Base-by-base conservation (phyloP, 2,329 filamentous ascomycete species). In the Cladobotryum protrusum region DNA sequence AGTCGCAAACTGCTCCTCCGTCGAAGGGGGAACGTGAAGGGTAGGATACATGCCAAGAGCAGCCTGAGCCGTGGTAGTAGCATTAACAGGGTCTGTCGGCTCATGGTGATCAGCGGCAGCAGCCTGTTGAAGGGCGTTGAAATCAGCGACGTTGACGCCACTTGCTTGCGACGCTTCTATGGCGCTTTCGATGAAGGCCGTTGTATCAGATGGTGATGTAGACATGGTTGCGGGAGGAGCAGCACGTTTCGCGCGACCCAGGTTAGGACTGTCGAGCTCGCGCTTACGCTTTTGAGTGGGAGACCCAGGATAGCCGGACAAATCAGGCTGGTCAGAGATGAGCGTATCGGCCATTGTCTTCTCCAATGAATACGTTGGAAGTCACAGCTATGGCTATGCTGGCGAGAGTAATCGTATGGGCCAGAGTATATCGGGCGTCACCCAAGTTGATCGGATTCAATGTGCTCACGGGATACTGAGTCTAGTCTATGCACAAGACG, bases 1-100 rank as follows among this genome's bases (percentile, higher is more conserved):
- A n/a, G 73, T 71, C 5, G 77, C 77, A 61, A 82, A 82, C 14
- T 79, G 77, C 65, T 82, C 78, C 58, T 81, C 78, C 0, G 79
- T 82, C 3, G 77, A 70, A 18, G 74, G 71, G 3, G 79, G 78
- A 3, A 82, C 75, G 55, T 82, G 78, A 3, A 82, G 67, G 2
- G 78, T 79, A 5, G 79, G 79, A 59, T 81, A 82, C 72, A 82
- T 79, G 49, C 74, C 75, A 3, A 82, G 67, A 24, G 79, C 79
- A 12, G 79, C 79, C 37, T 80, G 79, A 5, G 79, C 79, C 13
- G 79, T 82, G 57, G 72, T 81, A 4, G 79, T 79, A 17, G 77
- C 79, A 58, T 75, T 78, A 49, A 73, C 68, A 11, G 75, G 71
- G 55, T 80, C 75, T 12, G 75, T 61, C 9, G 70, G 63, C 46